A percentile compares a stretch with the other conserved stretches of the same genome.
Conservation (phyloP, 306 rosid genomes). For the Citrullus colocynthis region DNA sequence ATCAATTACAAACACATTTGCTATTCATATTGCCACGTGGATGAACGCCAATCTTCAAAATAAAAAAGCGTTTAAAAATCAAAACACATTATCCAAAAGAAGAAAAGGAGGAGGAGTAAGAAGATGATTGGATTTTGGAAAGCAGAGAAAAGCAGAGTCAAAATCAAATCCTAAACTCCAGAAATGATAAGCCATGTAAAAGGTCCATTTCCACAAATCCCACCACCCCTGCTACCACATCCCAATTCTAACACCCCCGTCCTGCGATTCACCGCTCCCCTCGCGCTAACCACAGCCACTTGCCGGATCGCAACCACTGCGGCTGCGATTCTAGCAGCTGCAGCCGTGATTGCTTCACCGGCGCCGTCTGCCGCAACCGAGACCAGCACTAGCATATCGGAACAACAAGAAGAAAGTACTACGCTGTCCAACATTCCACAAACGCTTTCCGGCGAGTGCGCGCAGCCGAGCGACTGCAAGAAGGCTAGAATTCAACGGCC, state of each 20-base stretch:
- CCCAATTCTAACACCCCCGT: neutral
- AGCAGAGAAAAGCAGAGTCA: neutral
- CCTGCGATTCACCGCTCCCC: neutral
- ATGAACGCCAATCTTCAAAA: neutral
- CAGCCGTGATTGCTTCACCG: slow-evolving; percentile 23
- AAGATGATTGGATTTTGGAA: neutral
- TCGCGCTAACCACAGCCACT: neutral
- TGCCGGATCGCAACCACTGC: slow-evolving; percentile 15
- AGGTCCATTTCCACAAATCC: neutral
- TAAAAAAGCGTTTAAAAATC: too few species aligned
- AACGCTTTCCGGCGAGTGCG: slow-evolving; percentile 70
- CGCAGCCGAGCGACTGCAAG: slow-evolving; percentile 36
- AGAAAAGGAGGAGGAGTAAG: neutral
- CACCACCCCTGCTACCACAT: neutral
- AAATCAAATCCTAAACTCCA: neutral
- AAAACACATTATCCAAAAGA: neutral
- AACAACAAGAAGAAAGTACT: slow-evolving; percentile 26
- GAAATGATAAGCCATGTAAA: neutral
- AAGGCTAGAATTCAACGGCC: slow-evolving; percentile 68
- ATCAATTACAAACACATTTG: too few species aligned
- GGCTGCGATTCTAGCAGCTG: slow-evolving; percentile 28
- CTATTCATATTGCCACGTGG: neutral
- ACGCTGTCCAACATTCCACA: slow-evolving; percentile 79
- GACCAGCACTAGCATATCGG: slow-evolving; percentile 1
- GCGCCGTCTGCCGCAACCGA: slow-evolving; percentile 9